A percentile compares a stretch with the other conserved stretches of the same genome.
Conservation (phyloP, 2,329 filamentous ascomycete species). For the Exophiala oligosperma region DNA sequence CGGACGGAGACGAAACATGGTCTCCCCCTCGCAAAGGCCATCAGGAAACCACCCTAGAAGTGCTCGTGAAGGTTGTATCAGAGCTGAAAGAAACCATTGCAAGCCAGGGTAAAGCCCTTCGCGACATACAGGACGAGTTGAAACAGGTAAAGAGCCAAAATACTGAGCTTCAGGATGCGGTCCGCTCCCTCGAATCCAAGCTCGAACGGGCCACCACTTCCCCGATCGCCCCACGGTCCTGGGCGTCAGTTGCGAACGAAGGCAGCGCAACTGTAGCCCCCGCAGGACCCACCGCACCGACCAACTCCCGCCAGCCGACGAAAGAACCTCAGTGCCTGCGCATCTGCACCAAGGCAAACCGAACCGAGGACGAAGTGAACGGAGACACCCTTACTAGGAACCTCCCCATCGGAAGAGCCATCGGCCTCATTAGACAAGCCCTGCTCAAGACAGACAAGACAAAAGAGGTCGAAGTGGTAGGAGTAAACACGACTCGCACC, state of each 20-base stretch:
- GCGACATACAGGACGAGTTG: constrained; percentile 1
- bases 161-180: not conserved
- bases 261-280: not conserved
- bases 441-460: constrained; percentile 3
- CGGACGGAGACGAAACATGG: not conserved
- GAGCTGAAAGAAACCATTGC: constrained; percentile 1
- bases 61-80: not conserved
- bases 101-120: not conserved
- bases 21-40: not conserved
- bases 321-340: constrained; percentile 4
- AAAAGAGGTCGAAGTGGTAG: constrained; percentile 7
- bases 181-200: not conserved
- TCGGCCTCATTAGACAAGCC: constrained; percentile 1
- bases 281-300: not conserved
- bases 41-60: not conserved
- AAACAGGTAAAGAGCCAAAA: constrained; percentile 4
- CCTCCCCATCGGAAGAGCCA: constrained; percentile 1
- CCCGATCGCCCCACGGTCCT: not conserved
- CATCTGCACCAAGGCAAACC: constrained; percentile 5
- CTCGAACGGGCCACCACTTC: not conserved
- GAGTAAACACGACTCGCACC: constrained; percentile 26
- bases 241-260: constrained; percentile 4
- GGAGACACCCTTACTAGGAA: not conserved
- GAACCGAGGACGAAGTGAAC: not conserved
- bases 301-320: not conserved